Evolutionary conservation across 768 basidiomycete genomes (phyloP).

Genomic region (Suillus variegatus): DNA sequence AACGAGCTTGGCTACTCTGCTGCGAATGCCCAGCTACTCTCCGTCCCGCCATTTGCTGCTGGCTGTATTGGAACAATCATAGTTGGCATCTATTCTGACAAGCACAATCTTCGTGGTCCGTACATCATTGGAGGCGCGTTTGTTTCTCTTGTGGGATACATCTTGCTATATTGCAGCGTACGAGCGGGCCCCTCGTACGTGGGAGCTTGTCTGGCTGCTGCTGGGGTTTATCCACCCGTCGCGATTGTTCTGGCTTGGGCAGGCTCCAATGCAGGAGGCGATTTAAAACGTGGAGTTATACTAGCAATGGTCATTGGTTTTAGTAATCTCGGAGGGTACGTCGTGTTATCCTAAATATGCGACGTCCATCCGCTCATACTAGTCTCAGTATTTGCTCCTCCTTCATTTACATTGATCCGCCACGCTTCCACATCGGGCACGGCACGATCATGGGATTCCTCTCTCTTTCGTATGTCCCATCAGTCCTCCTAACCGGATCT

Average conservation of each 20-base stretch:
- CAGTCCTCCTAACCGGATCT: constrained; percentile 8
- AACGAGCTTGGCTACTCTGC: constrained; percentile 51
- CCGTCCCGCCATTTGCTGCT: constrained; percentile 49
- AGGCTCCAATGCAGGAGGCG: constrained; percentile 55
- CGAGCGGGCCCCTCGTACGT: constrained; percentile 36
- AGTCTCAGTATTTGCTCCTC: constrained; percentile 40
- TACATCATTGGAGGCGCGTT: constrained; percentile 45
- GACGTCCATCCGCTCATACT: not conserved
- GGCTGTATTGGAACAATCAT: constrained; percentile 45
- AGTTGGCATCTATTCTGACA: constrained; percentile 45
- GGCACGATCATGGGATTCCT: constrained; percentile 39
- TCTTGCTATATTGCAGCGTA: constrained; percentile 43
- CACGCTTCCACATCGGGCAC: constrained; percentile 39
- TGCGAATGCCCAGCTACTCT: constrained; percentile 49
- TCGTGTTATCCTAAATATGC: constrained; percentile 32
- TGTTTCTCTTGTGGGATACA: constrained; percentile 54
- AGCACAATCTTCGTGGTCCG: constrained; percentile 45
- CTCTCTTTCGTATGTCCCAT: constrained; percentile 23
- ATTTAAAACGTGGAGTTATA: constrained; percentile 50
- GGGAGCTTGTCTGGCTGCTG: constrained; percentile 51
- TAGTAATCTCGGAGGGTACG: constrained; percentile 55
- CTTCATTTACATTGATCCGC: constrained; percentile 42
- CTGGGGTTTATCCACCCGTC: constrained; percentile 53
- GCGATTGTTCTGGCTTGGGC: constrained; percentile 55
- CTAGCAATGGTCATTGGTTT: constrained; percentile 55